Percentiles rank a stretch among this genome's conserved stretches.
Evolutionary conservation across 345 rosid species (phyloP).

Genomic region (Populus deltoides): DNA sequence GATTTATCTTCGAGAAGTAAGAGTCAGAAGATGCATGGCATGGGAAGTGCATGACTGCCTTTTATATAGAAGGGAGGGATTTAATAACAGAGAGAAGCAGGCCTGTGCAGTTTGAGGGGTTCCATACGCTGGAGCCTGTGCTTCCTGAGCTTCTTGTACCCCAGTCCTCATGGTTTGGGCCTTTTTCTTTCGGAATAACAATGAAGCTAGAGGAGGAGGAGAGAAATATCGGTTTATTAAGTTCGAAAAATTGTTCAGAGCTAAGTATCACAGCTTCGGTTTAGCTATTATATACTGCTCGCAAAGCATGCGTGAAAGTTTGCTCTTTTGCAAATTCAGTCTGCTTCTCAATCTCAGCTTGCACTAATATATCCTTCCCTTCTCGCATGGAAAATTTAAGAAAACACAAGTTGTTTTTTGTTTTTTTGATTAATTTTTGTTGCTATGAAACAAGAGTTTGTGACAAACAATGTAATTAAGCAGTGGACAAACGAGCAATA

Average conservation of each 20-base stretch:
- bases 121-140: not conserved
- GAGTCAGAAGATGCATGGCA: constrained; percentile 29
- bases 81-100: not conserved
- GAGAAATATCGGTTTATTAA: too few species aligned
- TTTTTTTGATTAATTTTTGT: too few species aligned
- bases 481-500: not conserved
- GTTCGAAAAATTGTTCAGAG: too few species aligned
- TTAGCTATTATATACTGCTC: too few species aligned
- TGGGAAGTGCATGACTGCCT: constrained; percentile 19
- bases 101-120: not conserved
- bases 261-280: too few species aligned
- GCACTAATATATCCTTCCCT: not conserved
- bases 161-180: not conserved
- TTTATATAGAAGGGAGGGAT: not conserved
- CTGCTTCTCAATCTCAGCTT: not conserved
- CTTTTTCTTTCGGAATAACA: not conserved
- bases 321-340: not conserved
- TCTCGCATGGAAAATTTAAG: not conserved
- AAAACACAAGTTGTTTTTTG: not conserved
- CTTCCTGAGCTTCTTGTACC: too few species aligned
- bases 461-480: not conserved
- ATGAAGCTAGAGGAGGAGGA: not conserved
- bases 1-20: not conserved
- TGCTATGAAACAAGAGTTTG: not conserved
- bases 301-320: not conserved